Evolutionary conservation across 2,329 filamentous ascomycete species (phyloP).

Genomic region (Epichloe festucae): DNA sequence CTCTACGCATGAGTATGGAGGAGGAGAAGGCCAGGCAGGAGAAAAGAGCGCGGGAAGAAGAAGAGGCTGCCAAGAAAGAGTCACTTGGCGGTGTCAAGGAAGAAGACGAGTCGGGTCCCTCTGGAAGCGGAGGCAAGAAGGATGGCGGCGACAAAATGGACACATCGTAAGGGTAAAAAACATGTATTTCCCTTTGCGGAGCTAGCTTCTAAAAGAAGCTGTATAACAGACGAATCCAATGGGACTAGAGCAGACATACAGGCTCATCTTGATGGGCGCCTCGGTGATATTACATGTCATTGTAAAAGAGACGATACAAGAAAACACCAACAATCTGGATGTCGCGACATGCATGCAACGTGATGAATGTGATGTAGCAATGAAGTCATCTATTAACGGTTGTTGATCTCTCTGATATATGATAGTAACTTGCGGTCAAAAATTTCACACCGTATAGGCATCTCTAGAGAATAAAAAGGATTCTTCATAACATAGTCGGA

Average conservation of each 20-base stretch:
- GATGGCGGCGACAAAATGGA: slow-evolving; percentile 67
- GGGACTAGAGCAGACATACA: not conserved
- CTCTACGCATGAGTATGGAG: slow-evolving; percentile 93
- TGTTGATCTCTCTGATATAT: slow-evolving; percentile 65
- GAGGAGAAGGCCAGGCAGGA: slow-evolving; percentile 93
- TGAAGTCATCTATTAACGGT: slow-evolving; percentile 26
- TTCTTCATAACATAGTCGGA: slow-evolving; percentile 99
- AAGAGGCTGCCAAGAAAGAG: slow-evolving; percentile 59
- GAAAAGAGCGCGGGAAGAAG: slow-evolving; percentile 66
- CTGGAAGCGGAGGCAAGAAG: slow-evolving; percentile 28
- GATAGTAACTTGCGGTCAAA: slow-evolving; percentile 79
- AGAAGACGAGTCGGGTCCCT: slow-evolving; percentile 52
- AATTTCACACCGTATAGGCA: slow-evolving; percentile 89
- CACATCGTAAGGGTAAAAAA: slow-evolving; percentile 44
- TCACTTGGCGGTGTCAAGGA: slow-evolving; percentile 73
- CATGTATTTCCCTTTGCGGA: not conserved
- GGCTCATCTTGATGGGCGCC: no score
- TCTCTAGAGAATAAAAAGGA: slow-evolving; percentile 94
- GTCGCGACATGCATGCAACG: no score
- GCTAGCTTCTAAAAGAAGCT: slow-evolving; percentile 20
- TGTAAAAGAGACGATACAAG: no score
- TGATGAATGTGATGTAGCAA: not conserved
- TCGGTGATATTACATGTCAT: no score
- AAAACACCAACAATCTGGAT: no score
- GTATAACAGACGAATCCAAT: slow-evolving; percentile 5